Conservation (phyloP, 257 asterid genomes). For the Forsythia suspensa region DNA sequence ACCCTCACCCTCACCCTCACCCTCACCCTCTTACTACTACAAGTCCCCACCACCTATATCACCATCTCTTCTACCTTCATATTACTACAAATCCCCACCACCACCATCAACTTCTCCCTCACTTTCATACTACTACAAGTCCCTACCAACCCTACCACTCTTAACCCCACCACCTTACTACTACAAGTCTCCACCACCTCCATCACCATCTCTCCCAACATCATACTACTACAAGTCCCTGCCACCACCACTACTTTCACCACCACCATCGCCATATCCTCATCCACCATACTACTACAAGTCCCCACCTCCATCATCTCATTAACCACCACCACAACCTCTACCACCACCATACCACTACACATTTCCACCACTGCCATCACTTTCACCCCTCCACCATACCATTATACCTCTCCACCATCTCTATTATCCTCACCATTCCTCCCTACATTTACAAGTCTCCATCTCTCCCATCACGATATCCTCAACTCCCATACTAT, state of each 20-base stretch:
- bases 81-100: too few species aligned
- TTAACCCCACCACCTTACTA: too few species aligned
- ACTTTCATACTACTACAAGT: too few species aligned
- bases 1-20: slow-evolving; percentile 8
- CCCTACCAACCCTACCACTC: too few species aligned
- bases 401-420: slow-evolving; percentile 14
- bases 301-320: background rate
- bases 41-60: slow-evolving; percentile 3
- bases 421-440: slow-evolving; percentile 8
- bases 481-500: slow-evolving; percentile 21
- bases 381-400: slow-evolving; percentile 3
- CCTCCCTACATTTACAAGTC: slow-evolving; percentile 6
- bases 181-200: slow-evolving; percentile 27
- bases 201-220: slow-evolving; percentile 1
- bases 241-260: slow-evolving; percentile 1
- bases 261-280: slow-evolving; percentile 20
- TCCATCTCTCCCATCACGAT: slow-evolving; percentile 11
- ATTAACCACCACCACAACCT: background rate
- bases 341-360: slow-evolving; percentile 6
- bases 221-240: background rate
- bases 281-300: slow-evolving; percentile 17
- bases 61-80: background rate
- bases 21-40: slow-evolving; percentile 13
- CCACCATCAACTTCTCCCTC: too few species aligned
- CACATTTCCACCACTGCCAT: slow-evolving; percentile 19